Base-by-base conservation (phyloP, 2,329 filamentous ascomycete genomes). In the Neophaeococcomyces aloes region DNA sequence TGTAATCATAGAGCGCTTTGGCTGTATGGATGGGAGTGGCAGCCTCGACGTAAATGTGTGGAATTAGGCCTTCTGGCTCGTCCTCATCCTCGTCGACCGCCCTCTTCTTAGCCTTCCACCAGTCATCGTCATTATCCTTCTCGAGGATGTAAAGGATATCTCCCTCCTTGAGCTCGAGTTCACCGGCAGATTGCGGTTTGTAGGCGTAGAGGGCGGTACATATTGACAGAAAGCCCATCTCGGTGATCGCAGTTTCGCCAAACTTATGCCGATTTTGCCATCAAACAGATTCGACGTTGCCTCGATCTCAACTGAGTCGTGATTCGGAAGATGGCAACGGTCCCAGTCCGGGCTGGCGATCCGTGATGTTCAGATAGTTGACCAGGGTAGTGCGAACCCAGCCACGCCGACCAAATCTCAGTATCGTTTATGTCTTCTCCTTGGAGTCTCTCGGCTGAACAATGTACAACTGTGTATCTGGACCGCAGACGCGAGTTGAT, bases 51-150 rank as follows among this genome's bases (percentile, higher is more conserved):
- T 98, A 98, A 63, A 95, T 98, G 61, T 84, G 88, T 11, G 91
- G 91, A 47, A 98, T 81, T 59, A 95, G 67, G 48, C 88, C 88
- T 55, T 86, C 79, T 2, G 88, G 88, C 65, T 95, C 88, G 33
- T 94, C 88, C 32, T 94, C 87, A 33, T 94, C 87, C 29, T 88
- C 84, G 19, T 70, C 74, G 25, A 76, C 76, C 51, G 87, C 86
- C 68, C 81, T 86, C 72, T 93, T 94, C 72, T 94, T 94, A 37
- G 84, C 86, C 64, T 81, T 91, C 91, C 91, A 96, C 91, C 91
- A 96, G 61, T 86, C 79, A 62, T 83, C 81, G 13, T 84, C 79
- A 39, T 67, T 62, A 51, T 78, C 83, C 68, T 93, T 93, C 57
- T 94, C 86, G 45, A 94, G 67, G 46, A 95, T 74, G 64, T 88